Conservation (phyloP, 495 filamentous ascomycete genomes). For the Hyaloscypha bicolor region DNA sequence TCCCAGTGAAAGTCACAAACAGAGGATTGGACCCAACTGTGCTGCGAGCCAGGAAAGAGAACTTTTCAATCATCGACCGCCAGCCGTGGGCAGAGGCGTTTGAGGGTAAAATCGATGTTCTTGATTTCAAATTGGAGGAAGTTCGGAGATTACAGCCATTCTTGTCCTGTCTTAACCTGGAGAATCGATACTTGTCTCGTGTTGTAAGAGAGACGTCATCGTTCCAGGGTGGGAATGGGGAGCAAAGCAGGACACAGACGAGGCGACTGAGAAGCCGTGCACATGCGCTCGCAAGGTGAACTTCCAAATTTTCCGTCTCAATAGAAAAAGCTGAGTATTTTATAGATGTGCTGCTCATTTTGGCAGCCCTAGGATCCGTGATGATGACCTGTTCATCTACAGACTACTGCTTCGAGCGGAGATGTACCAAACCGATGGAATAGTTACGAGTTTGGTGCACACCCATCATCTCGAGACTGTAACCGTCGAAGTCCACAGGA, state of each 20-base stretch:
- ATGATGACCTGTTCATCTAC: conserved; percentile 33
- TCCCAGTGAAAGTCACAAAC: conserved; percentile 11
- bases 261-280: conserved; percentile 13
- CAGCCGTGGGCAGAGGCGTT: conserved; percentile 9
- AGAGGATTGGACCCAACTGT: background rate
- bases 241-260: conserved; percentile 4
- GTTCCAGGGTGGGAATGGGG: conserved; percentile 13
- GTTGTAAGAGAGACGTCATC: conserved; percentile 8
- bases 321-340: conserved; percentile 2
- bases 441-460: conserved; percentile 33
- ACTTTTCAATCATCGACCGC: conserved; percentile 18
- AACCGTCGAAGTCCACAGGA: conserved; percentile 29
- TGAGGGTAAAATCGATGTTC: conserved; percentile 4
- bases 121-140: conserved; percentile 20
- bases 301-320: conserved; percentile 3
- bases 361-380: conserved; percentile 37
- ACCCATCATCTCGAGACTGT: conserved; percentile 33
- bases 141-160: conserved; percentile 13
- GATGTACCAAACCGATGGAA: conserved; percentile 36
- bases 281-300: conserved; percentile 15
- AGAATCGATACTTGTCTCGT: conserved; percentile 17
- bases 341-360: conserved; percentile 35
- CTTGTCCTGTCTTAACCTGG: background rate
- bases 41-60: background rate
- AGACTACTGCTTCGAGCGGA: conserved; percentile 33